Evolutionary conservation across 768 basidiomycete genomes (phyloP).

Genomic region (Pleurotus giganteus): DNA sequence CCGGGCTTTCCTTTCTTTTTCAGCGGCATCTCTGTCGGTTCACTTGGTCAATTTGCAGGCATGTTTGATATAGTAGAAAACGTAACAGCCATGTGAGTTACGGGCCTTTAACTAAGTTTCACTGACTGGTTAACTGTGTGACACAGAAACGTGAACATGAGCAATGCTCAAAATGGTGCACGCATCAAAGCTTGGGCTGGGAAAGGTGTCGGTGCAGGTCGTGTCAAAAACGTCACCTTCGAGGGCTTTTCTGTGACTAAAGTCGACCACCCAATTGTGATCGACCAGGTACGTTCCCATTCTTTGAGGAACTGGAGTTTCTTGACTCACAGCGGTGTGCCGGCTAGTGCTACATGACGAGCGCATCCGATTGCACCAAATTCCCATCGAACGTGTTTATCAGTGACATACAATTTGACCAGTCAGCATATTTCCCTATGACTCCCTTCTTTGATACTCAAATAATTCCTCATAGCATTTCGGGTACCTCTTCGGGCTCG

Average conservation of each 20-base stretch:
- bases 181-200: conserved; percentile 71
- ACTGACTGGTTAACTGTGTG: not conserved
- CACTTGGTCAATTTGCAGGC: conserved; percentile 53
- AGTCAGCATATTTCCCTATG: conserved; percentile 26
- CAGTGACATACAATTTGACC: conserved; percentile 54
- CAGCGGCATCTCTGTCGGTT: conserved; percentile 51
- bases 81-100: conserved; percentile 48
- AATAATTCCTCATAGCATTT: conserved; percentile 37
- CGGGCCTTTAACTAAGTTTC: not conserved
- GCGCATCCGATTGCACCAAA: conserved; percentile 44
- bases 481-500: conserved; percentile 53
- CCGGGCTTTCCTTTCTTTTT: not conserved
- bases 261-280: conserved; percentile 58
- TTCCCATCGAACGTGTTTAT: conserved; percentile 56
- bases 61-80: conserved; percentile 62
- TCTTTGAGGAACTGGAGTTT: not conserved
- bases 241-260: conserved; percentile 48
- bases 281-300: conserved; percentile 43
- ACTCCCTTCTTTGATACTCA: not conserved
- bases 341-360: conserved; percentile 47
- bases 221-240: conserved; percentile 58
- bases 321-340: not conserved
- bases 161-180: conserved; percentile 63
- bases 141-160: conserved; percentile 53
- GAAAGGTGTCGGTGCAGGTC: conserved; percentile 53